Evolutionary conservation across 192 early-diverging fungal genomes (phyloP).

Genomic region (Phlyctochytrium bullatum): DNA sequence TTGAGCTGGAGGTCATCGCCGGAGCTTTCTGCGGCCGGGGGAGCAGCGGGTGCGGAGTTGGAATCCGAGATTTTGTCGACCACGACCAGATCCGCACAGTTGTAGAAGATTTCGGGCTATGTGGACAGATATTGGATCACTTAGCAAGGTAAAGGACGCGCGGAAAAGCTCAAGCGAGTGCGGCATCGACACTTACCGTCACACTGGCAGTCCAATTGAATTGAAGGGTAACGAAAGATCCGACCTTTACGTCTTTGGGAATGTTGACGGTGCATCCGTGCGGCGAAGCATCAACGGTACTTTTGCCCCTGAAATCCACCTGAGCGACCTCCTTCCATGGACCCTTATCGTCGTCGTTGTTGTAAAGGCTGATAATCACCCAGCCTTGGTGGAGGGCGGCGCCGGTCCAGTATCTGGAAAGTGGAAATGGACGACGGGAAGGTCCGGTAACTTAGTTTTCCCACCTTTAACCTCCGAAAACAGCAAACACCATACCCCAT

Average conservation of each 20-base stretch:
- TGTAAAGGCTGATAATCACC: not conserved
- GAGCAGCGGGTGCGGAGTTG: not conserved
- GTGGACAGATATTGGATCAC: not conserved
- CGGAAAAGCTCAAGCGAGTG: too few relatives aligned
- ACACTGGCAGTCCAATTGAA: not conserved
- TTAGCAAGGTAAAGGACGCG: not conserved
- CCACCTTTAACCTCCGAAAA: not conserved
- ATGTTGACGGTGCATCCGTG: not conserved
- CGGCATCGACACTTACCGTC: not conserved
- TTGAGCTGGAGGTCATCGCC: too few relatives aligned
- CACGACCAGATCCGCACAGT: slow-evolving; percentile 1
- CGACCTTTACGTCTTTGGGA: not conserved
- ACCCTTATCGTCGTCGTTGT: not conserved
- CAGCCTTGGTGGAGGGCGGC: slow-evolving; percentile 3
- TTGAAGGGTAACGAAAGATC: not conserved
- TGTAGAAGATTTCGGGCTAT: slow-evolving; percentile 1
- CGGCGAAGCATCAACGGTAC: not conserved
- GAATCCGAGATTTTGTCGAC: not conserved
- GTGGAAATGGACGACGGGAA: not conserved
- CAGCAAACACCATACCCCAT: not conserved
- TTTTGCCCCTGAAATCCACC: not conserved
- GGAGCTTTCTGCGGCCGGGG: not conserved
- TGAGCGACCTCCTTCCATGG: not conserved
- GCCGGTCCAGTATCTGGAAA: not conserved
- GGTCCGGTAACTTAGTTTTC: not conserved